Evolutionary conservation across 495 filamentous ascomycete species (phyloP), one percentile per base, ranked within the genome.

Genomic region (Hyaloscypha finlandica): DNA sequence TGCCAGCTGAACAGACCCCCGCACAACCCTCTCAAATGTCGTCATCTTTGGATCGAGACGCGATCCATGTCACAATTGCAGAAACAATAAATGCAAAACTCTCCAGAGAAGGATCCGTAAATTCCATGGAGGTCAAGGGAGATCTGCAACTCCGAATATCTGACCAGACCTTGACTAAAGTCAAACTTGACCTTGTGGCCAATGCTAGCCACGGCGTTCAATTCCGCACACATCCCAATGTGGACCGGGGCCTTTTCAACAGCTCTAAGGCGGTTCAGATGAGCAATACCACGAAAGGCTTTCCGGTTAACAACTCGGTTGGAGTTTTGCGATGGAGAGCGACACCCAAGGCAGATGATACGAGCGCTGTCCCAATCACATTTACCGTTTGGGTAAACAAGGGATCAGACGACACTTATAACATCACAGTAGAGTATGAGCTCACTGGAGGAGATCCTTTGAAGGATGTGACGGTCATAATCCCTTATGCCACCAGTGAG

Each of bases 341-440:
- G 22, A 84, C 89, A 4, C 88, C 88, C 65, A 89, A 90, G 70
- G 83, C 84, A 35, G 85, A 90, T 65, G 92, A 94, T 67, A 85
- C 89, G 42, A 85, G 86, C 67, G 87, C 87, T 11, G 83, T 94
- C 42, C 94, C 94, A 33, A 93, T 98, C 70, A 92, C 89, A 31
- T 97, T 98, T 74, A 97, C 91, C 11, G 94, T 97, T 22, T 98
- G 94, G 94, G 90, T 95, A 42, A 96, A 96, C 75, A 91, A 91
- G 81, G 89, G 90, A 57, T 85, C 88, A 14, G 89, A 89, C 45
- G 85, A 85, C 57, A 91, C 89, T 59, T 94, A 88, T 73, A 92
- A 88, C 42, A 83, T 97, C 70, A 98, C 93, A 0, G 85, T 97
- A 8, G 94, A 98, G 77, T 98, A 97, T 74, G 94, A 98, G 78